Percentiles rank a stretch among this genome's conserved stretches.
Conservation (phyloP, 345 rosid genomes). For the Tarenaya hassleriana region DNA sequence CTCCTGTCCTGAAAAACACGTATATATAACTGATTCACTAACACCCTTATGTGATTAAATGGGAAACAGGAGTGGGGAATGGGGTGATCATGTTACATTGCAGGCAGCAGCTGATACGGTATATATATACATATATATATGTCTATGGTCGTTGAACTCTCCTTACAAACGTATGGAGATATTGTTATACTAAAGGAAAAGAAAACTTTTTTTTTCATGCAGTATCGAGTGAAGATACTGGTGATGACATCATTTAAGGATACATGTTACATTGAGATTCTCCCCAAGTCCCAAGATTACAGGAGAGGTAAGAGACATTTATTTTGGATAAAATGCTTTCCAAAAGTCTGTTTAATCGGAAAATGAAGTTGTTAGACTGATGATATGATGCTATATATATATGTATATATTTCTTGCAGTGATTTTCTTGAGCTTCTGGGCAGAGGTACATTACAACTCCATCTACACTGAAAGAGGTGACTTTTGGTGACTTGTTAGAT, state of each 20-base stretch:
- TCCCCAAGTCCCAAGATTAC: constrained; percentile 54
- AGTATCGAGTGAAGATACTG: constrained; percentile 67
- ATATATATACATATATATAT: no score
- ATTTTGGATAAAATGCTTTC: no score
- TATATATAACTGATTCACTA: no score
- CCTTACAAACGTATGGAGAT: no score
- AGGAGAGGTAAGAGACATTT: constrained; percentile 61
- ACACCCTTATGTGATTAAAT: background rate
- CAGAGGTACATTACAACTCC: constrained; percentile 98
- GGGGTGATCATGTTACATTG: constrained; percentile 43
- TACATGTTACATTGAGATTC: constrained; percentile 80
- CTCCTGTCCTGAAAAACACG: background rate
- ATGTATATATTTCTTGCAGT: constrained; percentile 59
- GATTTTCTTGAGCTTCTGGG: constrained; percentile 88
- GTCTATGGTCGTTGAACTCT: no score
- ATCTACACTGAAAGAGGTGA: constrained; percentile 64
- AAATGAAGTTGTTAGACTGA: no score
- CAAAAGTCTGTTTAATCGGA: no score
- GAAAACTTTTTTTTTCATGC: constrained; percentile 20
- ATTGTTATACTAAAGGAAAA: no score
- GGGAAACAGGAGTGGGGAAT: constrained; percentile 53
- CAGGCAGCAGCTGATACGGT: constrained; percentile 80
- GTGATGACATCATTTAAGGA: constrained; percentile 88
- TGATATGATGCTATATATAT: no score
- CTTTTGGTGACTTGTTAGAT: background rate